These are phyloP conservation scores for Lentinula aciculospora DNA, from an alignment of 768 basidiomycete genomes.

Conservation along the genomic window DNA sequence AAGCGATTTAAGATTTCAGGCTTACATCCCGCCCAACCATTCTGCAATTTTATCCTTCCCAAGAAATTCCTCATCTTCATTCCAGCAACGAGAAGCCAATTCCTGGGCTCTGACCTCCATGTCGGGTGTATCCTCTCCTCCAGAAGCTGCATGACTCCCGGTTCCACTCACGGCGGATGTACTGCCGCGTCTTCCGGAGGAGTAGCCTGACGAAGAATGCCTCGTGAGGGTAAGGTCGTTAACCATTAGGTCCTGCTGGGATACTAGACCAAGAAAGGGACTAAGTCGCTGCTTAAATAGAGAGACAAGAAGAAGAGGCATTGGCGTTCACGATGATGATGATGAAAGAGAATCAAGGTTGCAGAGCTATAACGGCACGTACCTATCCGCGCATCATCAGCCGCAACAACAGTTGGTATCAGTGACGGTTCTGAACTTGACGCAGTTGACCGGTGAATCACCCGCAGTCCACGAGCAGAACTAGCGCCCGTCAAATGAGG, in stretches of 20 bases:
- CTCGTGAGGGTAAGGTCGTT: slow-evolving; percentile 43
- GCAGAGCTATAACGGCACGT: slow-evolving; percentile 21
- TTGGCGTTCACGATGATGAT: slow-evolving; percentile 8
- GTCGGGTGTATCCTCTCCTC: slow-evolving; percentile 48
- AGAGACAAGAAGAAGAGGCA: slow-evolving; percentile 10
- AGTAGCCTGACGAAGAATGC: slow-evolving; percentile 33
- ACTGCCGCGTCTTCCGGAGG: slow-evolving; percentile 14
- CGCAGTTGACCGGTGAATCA: slow-evolving; percentile 67
- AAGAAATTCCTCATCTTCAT: slow-evolving; percentile 81
- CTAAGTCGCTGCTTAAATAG: slow-evolving; percentile 11
- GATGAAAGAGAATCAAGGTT: slow-evolving; percentile 8
- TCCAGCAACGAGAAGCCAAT: slow-evolving; percentile 74
- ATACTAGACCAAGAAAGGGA: slow-evolving; percentile 17
- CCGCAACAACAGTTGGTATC: slow-evolving; percentile 33
- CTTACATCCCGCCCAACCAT: slow-evolving; percentile 91
- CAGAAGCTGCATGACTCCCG: slow-evolving; percentile 28
- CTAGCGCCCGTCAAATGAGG: slow-evolving; percentile 20
- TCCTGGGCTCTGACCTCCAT: slow-evolving; percentile 63
- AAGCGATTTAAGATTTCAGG: slow-evolving; percentile 16
- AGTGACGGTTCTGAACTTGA: slow-evolving; percentile 84
- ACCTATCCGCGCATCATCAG: slow-evolving; percentile 45
- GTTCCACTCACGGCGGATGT: not conserved
- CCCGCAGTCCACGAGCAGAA: slow-evolving; percentile 41
- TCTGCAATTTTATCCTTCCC: slow-evolving; percentile 91
- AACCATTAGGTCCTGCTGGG: slow-evolving; percentile 53